A percentile compares a stretch with the other conserved stretches of the same genome.
Evolutionary conservation across 805 yeast genomes (phyloP).

Genomic region (Ascoidea asiatica): DNA sequence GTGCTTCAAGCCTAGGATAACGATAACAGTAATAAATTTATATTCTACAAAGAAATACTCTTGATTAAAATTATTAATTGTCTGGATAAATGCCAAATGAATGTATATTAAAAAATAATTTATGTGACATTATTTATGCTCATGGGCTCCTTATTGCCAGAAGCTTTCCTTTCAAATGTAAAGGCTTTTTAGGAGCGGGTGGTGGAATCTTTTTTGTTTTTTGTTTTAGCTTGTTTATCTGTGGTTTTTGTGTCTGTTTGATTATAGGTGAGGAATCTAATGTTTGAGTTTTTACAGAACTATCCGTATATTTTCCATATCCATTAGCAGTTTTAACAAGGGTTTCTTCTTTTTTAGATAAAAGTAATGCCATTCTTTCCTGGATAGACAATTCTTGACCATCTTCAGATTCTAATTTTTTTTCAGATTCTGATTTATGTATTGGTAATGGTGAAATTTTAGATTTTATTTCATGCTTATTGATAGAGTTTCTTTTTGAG

Average conservation of each 20-base stretch:
- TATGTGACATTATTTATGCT: too few relatives aligned
- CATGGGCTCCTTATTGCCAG: too few relatives aligned
- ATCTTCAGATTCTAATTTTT: neutral
- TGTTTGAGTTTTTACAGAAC: neutral
- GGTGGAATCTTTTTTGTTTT: conserved; percentile 10
- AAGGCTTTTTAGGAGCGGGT: conserved; percentile 10
- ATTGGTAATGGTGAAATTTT: conserved; percentile 9
- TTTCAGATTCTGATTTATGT: conserved; percentile 7
- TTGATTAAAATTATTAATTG: too few relatives aligned
- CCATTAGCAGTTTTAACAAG: conserved; percentile 54
- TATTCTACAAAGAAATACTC: too few relatives aligned
- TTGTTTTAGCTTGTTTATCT: neutral
- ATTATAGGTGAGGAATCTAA: neutral
- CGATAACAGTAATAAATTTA: too few relatives aligned
- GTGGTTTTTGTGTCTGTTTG: neutral
- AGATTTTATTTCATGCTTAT: conserved; percentile 1
- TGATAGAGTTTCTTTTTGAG: neutral
- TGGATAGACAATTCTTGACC: conserved; percentile 8
- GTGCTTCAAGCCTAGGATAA: too few relatives aligned
- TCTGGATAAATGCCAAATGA: too few relatives aligned
- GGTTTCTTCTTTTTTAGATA: conserved; percentile 2
- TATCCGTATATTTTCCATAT: conserved; percentile 62
- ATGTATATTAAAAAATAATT: too few relatives aligned
- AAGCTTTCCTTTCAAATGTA: conserved; percentile 9
- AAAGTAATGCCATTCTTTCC: conserved; percentile 7